Base-by-base conservation (phyloP, 108 stramenopile genomes). In the Skeletonema grethae region DNA sequence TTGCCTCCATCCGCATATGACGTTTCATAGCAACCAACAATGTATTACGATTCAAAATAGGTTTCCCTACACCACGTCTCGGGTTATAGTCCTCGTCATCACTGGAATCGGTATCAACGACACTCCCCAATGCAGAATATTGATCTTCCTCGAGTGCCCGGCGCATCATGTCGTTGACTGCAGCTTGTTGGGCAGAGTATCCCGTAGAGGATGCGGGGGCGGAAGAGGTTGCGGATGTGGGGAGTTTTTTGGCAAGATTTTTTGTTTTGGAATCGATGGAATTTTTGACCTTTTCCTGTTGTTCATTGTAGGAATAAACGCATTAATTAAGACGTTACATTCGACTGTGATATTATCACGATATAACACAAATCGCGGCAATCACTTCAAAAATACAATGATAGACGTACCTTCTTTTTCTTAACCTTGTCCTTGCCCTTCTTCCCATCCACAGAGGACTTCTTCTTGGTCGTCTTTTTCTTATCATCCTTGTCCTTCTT, bases 111-210 rank as follows among this genome's bases (percentile, higher is more conserved):
- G 81, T 82, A 41, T 77, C 81, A 5, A 92, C 87, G 57, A 93
- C 84, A 61, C 80, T 82, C 12, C 91, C 94, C 41, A 84, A 61
- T 24, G 91, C 94, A 5, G 87, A 88, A 64, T 95, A 92, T 57
- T 86, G 85, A 65, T 95, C 94, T 76, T 95, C 94, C 67, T 95
- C 94, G 35, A 95, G 63, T 4, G 87, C 90, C 5, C 83, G 75
- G 18, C 94, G 88, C 94, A 92, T 90, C 80, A 92, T 91, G 56
- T 95, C 91, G 56, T 90, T 85, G 46, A 88, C 90, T 2, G 90
- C 88, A 32, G 84, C 61, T 62, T 92, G 91, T n/a, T 88, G 88
- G 38, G 86, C 70, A 29, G 86, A 80, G 66, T 78, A 74, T 55
- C 66, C 62, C 10, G 75, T 55, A 4, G 75, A 28, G 39, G 62